A percentile compares a stretch with the other conserved stretches of the same genome.
These are phyloP conservation scores for Dichotomopilus funicola DNA, from an alignment of 2,329 filamentous ascomycete species.

Conservation along the genomic window DNA sequence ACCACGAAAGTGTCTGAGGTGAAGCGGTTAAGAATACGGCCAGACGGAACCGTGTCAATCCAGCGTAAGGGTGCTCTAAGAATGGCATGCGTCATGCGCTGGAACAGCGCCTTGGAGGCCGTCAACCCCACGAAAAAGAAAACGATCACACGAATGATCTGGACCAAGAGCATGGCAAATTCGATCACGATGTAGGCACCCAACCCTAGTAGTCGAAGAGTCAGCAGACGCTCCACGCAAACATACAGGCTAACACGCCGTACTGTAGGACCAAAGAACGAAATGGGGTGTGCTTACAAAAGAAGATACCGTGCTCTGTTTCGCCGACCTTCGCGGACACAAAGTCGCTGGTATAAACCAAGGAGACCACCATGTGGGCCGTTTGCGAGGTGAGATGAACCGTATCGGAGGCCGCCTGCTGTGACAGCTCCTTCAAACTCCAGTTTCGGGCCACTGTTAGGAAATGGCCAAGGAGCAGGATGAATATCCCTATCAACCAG, in stretches of 20 bases:
- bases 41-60: constrained; percentile 36
- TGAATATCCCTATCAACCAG: constrained; percentile 25
- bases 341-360: constrained; percentile 10
- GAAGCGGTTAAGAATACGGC: constrained; percentile 39
- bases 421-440: constrained; percentile 31
- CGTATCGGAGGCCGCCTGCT: constrained; percentile 21
- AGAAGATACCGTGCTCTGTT: constrained; percentile 16
- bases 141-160: constrained; percentile 23
- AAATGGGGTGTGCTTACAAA: constrained; percentile 10
- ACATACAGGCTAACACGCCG: neutral
- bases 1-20: constrained; percentile 34
- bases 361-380: constrained; percentile 4
- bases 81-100: constrained; percentile 31
- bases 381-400: constrained; percentile 6
- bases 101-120: constrained; percentile 28
- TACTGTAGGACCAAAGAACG: constrained; percentile 11
- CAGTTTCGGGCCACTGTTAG: constrained; percentile 27
- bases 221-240: neutral
- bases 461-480: constrained; percentile 24
- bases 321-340: constrained; percentile 5
- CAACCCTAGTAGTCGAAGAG: constrained; percentile 23
- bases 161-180: constrained; percentile 20
- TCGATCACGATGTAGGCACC: constrained; percentile 28
- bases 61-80: constrained; percentile 35
- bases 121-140: constrained; percentile 29